Base-by-base conservation (phyloP, 140 eudicot genomes). In the Erigeron philadelphicus region DNA sequence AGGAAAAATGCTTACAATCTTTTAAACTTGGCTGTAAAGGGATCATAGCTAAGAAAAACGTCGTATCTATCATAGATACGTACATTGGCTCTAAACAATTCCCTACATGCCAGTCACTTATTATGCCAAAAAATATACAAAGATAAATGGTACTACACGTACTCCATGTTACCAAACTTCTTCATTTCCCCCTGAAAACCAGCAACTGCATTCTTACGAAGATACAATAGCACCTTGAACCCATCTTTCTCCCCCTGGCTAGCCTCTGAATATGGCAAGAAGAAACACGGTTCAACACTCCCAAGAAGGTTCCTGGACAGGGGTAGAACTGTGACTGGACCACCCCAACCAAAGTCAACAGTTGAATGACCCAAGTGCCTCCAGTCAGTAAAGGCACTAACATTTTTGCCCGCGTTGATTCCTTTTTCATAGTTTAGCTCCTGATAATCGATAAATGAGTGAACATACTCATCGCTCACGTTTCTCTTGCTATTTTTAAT, bases 341-440 rank as follows among this genome's bases (percentile, higher is more conserved):
- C 89, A 6, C 97, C 95, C 91, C 91, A 90, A 47, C 97, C 97
- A 17, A 90, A 90, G 66, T 90, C 95, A 11, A 90, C 89, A 2
- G 89, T 84, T 21, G 90, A 83, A 71, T 90, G 97, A 35, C 97
- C 97, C 79, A 90, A 72, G 70, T 90, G 97, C 74, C 97, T 72
- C 97, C 97, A 90, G 76, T 90, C 95, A 0, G 97, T 90, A 72
- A 90, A 87, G 0, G 89, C 97, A 43, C 87, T 87, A 72, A 87
- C 91, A 12, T 81, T 68, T 54, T 70, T 71, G 25, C 97, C 97
- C 0, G 86, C 87, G 5, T 80, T 84, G 60, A 90, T 90, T 62
- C 97, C 97, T 61, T 84, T 62, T 6, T 44, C 54, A 41, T 80
- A 90, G 19, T 87, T 75, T 19, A 84, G 68, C 67, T 90, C 89